These are phyloP conservation scores for Peronospora farinosa DNA, from an alignment of 352 stramenopile species.

Conservation along the genomic window DNA sequence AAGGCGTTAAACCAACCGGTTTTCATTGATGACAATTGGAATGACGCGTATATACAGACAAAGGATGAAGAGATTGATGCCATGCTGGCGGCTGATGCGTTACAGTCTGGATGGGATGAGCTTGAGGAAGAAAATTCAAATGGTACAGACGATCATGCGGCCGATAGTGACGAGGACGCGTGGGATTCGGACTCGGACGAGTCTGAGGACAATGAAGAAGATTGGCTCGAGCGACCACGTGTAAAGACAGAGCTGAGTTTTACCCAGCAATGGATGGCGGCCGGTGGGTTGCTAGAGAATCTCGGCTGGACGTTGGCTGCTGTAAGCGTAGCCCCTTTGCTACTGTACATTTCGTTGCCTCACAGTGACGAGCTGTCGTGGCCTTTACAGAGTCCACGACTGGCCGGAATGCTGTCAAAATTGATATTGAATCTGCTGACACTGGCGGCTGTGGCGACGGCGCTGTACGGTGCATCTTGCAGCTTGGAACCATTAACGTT, in stretches of 20 bases:
- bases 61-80: slow-evolving; percentile 84
- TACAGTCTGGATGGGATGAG: slow-evolving; percentile 48
- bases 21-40: slow-evolving; percentile 82
- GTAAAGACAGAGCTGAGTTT: slow-evolving; percentile 2
- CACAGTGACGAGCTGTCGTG: slow-evolving; percentile 18
- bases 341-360: slow-evolving; percentile 39
- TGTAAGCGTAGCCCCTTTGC: slow-evolving; percentile 33
- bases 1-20: slow-evolving; percentile 56
- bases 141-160: slow-evolving; percentile 10
- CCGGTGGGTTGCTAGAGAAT: slow-evolving; percentile 40
- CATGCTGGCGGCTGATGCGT: slow-evolving; percentile 41
- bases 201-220: slow-evolving; percentile 25
- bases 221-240: slow-evolving; percentile 12
- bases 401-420: slow-evolving; percentile 28
- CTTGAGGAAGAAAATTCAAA: slow-evolving; percentile 37
- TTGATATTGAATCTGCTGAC: slow-evolving; percentile 36
- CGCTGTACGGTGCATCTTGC: slow-evolving; percentile 29
- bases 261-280: slow-evolving; percentile 28
- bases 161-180: slow-evolving; percentile 24
- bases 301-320: slow-evolving; percentile 47
- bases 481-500: slow-evolving; percentile 11
- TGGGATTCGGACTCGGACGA: slow-evolving; percentile 36
- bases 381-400: slow-evolving; percentile 34
- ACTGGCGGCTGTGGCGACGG: slow-evolving; percentile 9
- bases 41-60: slow-evolving; percentile 72